Conservation (phyloP, 139 green algal species). For the Tetradesmus obliquus region DNA sequence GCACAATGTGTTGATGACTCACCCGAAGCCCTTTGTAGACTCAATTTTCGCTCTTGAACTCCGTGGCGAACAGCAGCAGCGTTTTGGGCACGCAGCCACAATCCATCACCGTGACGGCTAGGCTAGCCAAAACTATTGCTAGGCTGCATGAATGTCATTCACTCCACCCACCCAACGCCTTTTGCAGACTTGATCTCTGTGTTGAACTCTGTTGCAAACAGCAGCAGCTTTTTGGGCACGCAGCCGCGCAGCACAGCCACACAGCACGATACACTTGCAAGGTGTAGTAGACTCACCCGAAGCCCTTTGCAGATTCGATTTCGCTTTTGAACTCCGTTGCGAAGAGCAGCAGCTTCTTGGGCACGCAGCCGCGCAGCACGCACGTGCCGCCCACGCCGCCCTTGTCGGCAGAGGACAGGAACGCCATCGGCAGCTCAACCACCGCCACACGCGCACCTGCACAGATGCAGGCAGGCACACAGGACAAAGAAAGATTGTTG, state of each 20-base stretch:
- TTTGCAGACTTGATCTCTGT: slow-evolving; percentile 3
- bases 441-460: slow-evolving; percentile 83
- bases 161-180: too few species aligned
- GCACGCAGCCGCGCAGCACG: slow-evolving; percentile 83
- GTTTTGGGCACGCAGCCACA: too few species aligned
- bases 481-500: not conserved
- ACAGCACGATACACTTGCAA: not conserved
- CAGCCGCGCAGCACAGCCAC: slow-evolving; percentile 68
- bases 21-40: slow-evolving; percentile 44
- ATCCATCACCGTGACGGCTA: too few species aligned
- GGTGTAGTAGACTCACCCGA: slow-evolving; percentile 31
- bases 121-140: too few species aligned
- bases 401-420: slow-evolving; percentile 67
- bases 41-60: slow-evolving; percentile 35
- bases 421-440: slow-evolving; percentile 84
- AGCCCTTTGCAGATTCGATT: slow-evolving; percentile 19
- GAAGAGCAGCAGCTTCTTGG: slow-evolving; percentile 67
- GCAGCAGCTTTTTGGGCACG: slow-evolving; percentile 73
- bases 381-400: slow-evolving; percentile 92
- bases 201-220: slow-evolving; percentile 43
- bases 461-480: not conserved
- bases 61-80: slow-evolving; percentile 43
- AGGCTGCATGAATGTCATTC: too few species aligned
- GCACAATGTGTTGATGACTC: not conserved
- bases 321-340: slow-evolving; percentile 36